These are phyloP conservation scores for Fusarium sp. DNA, from an alignment of 2,329 filamentous ascomycete species.

Conservation along the genomic window DNA sequence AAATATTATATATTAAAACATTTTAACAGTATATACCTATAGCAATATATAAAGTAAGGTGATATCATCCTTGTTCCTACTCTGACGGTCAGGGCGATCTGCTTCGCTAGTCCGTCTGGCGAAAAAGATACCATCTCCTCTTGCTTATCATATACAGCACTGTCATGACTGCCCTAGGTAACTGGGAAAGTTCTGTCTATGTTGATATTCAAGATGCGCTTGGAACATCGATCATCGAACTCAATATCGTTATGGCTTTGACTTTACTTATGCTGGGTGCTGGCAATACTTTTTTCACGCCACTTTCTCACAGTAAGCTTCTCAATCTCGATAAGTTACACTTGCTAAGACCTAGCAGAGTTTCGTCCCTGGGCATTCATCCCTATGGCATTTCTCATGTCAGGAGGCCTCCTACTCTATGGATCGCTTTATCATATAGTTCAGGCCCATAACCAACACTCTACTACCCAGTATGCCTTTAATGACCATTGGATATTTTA, in stretches of 20 bases:
- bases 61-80: too few species aligned
- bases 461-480: too few species aligned
- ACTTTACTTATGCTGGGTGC: not conserved
- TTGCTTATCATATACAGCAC: too few species aligned
- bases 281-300: not conserved
- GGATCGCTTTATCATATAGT: too few species aligned
- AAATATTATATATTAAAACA: too few species aligned
- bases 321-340: not conserved
- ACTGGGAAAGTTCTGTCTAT: too few species aligned
- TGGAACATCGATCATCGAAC: not conserved
- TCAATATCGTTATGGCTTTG: not conserved
- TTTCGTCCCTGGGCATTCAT: not conserved
- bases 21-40: not conserved
- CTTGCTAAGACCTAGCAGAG: not conserved
- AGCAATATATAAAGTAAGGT: too few species aligned
- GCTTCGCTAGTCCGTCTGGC: too few species aligned
- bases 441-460: not conserved
- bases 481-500: accelerated
- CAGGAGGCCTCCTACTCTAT: not conserved
- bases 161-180: too few species aligned
- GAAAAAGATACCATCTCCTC: too few species aligned
- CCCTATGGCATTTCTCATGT: not conserved
- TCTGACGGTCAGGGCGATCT: too few species aligned
- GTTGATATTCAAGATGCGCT: not conserved
- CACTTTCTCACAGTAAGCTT: not conserved